Evolutionary conservation across 2,329 filamentous ascomycete genomes (phyloP), one percentile per base, ranked within the genome.

Genomic region (Erysiphe neolycopersici): DNA sequence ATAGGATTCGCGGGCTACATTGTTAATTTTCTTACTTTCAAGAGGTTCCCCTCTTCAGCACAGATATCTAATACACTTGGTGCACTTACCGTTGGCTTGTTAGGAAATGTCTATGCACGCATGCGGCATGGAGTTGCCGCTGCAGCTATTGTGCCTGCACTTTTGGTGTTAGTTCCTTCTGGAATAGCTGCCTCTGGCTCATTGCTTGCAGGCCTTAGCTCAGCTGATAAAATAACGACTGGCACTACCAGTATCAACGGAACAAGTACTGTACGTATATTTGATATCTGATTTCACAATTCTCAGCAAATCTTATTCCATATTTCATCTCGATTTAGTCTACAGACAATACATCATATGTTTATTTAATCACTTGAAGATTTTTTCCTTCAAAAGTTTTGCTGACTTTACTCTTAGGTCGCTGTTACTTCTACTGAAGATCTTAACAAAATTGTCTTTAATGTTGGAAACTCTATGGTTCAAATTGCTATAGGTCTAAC

Each of bases 141-240:
- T 0, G 81, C 82, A 0, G 78, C 80, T 1, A 81, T 93, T 66
- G 62, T 93, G 10, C 84, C 84, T 0, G 84, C 79, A 5, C 91
- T 93, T 49, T 91, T 91, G 48, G 69, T 76, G 1, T 71, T 74
- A 49, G 72, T 76, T 22, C 72, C 72, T 0, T 71, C 67, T 17
- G 69, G 71, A 26, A 59, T 76, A n/a, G 72, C 72, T 3, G 69
- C 69, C 0, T 64, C 65, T 26, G 71, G 71, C 1, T 72, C 69
- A 13, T 59, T 76, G 16, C 57, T 76, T 5, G 66, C 68, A 8
- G 71, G 73, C 14, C 59, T 77, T 44, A 63, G 62, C 4, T 66
- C 63, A 5, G 72, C 73, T 0, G 63, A 76, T 47, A 61, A 66
- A 43, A 63, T 73, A 38, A 69, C 63, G 5, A 56, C 56, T 43